Evolutionary conservation across 1,284 basidiomycete genomes (phyloP), one percentile per base, ranked within the genome.

Genomic region (Puccinia hordei): DNA sequence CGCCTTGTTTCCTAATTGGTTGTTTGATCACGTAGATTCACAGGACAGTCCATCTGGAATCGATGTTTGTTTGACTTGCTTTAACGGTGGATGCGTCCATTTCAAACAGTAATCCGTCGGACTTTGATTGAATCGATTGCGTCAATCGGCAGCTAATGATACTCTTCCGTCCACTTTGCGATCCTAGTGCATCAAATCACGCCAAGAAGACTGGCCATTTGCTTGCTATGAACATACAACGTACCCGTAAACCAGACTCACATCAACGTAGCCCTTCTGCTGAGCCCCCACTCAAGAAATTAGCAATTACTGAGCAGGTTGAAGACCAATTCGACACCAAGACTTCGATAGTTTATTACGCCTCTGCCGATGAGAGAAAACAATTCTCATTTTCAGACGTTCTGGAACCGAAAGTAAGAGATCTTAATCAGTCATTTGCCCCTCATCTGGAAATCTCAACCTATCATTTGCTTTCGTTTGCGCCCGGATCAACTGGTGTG

Each of bases 11-110:
- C 30, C 30, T 30, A 57, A 33, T 24, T 63, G 24, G 30, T 63
- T 63, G 15, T 13, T 63, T 63, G 2, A 17, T 63, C 17, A 27
- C 17, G 35, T n/a, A 74, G 74, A 63, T n/a, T 73, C 66, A 22
- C 83, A 94, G 91, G 93, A 95, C 84, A 87, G 87, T 19, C 88
- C 90, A 0, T 86, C 88, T 17, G 96, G 96, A 15, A 88, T 98
- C 81, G 91, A 98, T 82, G 92, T 98, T 71, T 99, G 96, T 86
- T 87, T 99, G 77, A 86, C 86, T 33, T 99, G 97, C 87, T 99
- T 96, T 88, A 98, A 97, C 83, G 95, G 95, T 17, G 93, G 91
- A 8, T 97, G 95, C 84, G 86, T 91, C 3, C 83, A 82, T 24
- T 35, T 80, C 57, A 88, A 89, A 84, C 84, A 86, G 2, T 87